Conservation (phyloP, 495 filamentous ascomycete genomes). For the Aspergillus bertholletiae region DNA sequence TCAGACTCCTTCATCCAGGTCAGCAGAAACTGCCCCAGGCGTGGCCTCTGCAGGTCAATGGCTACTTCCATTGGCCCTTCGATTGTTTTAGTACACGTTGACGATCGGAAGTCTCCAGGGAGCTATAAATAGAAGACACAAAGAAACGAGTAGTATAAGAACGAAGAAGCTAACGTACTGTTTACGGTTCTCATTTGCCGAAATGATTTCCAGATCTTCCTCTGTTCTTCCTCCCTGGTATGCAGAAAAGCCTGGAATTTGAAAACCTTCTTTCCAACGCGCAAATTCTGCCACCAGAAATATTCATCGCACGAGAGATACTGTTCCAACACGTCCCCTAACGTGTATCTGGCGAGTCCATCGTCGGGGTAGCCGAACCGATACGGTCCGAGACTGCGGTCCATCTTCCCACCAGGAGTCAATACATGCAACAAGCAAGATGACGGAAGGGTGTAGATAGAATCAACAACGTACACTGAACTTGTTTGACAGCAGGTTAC, state of each 20-base stretch:
- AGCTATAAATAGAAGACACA: background rate
- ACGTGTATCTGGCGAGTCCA: background rate
- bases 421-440: background rate
- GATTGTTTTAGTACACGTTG: background rate
- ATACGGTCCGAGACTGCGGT: background rate
- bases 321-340: background rate
- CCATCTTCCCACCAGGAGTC: background rate
- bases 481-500: background rate
- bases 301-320: conserved; percentile 3
- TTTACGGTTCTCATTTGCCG: background rate
- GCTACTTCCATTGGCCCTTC: background rate
- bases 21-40: background rate
- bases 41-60: background rate
- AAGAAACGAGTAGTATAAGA: background rate
- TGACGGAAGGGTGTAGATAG: background rate
- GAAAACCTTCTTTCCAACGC: background rate
- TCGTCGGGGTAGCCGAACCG: background rate
- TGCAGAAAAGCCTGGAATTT: background rate
- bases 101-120: background rate
- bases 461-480: background rate
- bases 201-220: conserved; percentile 2
- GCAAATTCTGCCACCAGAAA: conserved; percentile 2
- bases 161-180: background rate
- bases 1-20: conserved; percentile 1
- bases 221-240: background rate